Percentiles rank a stretch among this genome's conserved stretches.
Evolutionary conservation across 805 yeast genomes (phyloP).

Genomic region (Saccharomycopsis fodiens): DNA sequence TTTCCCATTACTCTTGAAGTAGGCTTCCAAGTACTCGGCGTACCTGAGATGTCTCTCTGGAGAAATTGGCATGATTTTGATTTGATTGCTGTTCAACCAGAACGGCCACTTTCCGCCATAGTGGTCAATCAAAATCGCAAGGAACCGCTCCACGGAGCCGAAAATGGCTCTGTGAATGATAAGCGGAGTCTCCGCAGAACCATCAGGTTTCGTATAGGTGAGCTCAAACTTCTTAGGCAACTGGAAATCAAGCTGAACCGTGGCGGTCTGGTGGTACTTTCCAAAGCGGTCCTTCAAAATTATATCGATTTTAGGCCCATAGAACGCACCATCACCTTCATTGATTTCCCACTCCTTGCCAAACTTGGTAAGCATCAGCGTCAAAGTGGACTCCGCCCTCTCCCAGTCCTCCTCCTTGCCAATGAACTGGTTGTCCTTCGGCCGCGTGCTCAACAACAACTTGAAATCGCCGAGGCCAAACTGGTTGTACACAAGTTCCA

Average conservation of each 20-base stretch:
- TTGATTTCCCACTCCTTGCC: slow-evolving; percentile 61
- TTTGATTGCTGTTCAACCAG: slow-evolving; percentile 93
- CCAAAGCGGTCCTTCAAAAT: slow-evolving; percentile 71
- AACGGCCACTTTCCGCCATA: slow-evolving; percentile 95
- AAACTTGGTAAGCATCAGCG: slow-evolving; percentile 45
- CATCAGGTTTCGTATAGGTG: slow-evolving; percentile 47
- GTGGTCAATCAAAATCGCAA: slow-evolving; percentile 86
- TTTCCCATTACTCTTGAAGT: slow-evolving; percentile 29
- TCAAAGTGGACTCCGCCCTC: slow-evolving; percentile 64
- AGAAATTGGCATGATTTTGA: slow-evolving; percentile 68
- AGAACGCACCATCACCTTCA: slow-evolving; percentile 93
- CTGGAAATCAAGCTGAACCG: slow-evolving; percentile 92
- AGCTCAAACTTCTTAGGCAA: slow-evolving; percentile 79
- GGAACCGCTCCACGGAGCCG: slow-evolving; percentile 88
- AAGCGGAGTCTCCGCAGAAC: slow-evolving; percentile 62
- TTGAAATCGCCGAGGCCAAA: slow-evolving; percentile 56
- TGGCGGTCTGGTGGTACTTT: slow-evolving; percentile 88
- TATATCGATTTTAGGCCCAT: slow-evolving; percentile 94
- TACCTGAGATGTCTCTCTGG: slow-evolving; percentile 50
- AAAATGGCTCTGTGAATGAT: slow-evolving; percentile 93
- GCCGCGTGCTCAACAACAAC: slow-evolving; percentile 78
- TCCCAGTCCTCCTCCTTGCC: slow-evolving; percentile 80
- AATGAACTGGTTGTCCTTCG: slow-evolving; percentile 55
- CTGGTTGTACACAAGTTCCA: slow-evolving; percentile 64
- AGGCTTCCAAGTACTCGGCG: slow-evolving; percentile 41